Base-by-base conservation (phyloP, 495 filamentous ascomycete genomes). In the Parathielavia hyrcaniae region DNA sequence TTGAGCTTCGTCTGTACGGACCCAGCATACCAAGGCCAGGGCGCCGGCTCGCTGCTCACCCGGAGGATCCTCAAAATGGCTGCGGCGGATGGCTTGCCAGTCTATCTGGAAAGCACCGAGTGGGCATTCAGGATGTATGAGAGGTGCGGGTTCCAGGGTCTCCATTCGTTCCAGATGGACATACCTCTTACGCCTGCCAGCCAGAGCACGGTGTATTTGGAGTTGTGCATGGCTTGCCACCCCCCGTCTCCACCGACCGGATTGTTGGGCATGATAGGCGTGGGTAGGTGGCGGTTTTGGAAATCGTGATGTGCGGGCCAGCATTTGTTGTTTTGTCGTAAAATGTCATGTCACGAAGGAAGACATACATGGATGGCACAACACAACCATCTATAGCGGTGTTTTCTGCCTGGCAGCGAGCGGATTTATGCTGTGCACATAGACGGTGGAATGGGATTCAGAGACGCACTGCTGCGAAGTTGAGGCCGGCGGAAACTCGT, bases 41-140 rank as follows among this genome's bases (percentile, higher is more conserved):
- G 77, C 19, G 68, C 74, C 38, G 77, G 65, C 36, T 62, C 69
- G 14, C 39, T 65, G 30, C 63, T 80, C 6, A 66, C 71, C 8
- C n/a, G 65, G 10, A 60, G 53, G 38, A 71, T 78, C 6, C 67
- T 77, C 26, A 65, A 58, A 5, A 43, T 69, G 44, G 75, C 75
- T 0, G 66, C 69, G 13, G 59, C 52, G 26, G 73, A 76, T 8
- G 56, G 60, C 8, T 36, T 78, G 41, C 61, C 71, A 0, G 64
- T 76, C 11, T 77, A 79, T 52, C 64, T 79, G 6, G 76, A 79
- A 44, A 74, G 70, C 17, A 71, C 76, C 32, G 62, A 67, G n/a
- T 36, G 69, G 1, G 76, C 76, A 0, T 67, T 70, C 5, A 52
- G 66, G 10, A 60, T 78, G 59, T 80, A 80, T 55, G 64, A 66